Evolutionary conservation across 257 asterid species (phyloP).

Genomic region (Perilla frutescens): DNA sequence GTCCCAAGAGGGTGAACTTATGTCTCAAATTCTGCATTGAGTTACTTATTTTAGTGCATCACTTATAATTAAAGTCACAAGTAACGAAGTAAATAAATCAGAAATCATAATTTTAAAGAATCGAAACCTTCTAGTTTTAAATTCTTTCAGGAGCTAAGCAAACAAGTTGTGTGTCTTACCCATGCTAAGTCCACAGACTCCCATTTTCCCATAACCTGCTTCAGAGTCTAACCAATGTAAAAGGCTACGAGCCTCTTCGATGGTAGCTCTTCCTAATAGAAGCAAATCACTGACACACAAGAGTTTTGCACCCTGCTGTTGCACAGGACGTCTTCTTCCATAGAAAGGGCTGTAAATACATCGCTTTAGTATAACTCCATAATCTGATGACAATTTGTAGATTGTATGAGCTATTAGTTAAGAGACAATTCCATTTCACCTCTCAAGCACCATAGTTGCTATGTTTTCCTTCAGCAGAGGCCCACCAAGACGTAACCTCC

Average conservation of each 20-base stretch:
- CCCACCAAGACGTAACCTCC: conserved; percentile 95
- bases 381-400: conserved; percentile 13
- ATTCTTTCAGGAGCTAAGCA: not conserved
- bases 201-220: conserved; percentile 92
- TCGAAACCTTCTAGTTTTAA: not conserved
- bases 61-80: not conserved
- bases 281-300: conserved; percentile 94
- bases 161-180: conserved; percentile 53
- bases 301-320: conserved; percentile 91
- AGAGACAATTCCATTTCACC: conserved; percentile 47
- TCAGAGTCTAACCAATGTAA: conserved; percentile 86
- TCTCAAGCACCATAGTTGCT: conserved; percentile 98
- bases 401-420: conserved; percentile 15
- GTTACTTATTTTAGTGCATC: not conserved
- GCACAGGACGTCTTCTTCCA: conserved; percentile 90
- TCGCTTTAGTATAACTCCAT: conserved; percentile 28
- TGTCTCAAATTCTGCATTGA: not conserved
- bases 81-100: not conserved
- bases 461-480: conserved; percentile 90
- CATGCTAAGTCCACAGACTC: conserved; percentile 98
- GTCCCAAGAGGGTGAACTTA: not conserved
- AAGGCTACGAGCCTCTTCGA: conserved; percentile 93
- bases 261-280: conserved; percentile 89
- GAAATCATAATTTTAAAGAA: not conserved
- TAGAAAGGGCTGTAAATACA: conserved; percentile 82